These are phyloP conservation scores for Litchi chinensis DNA, from an alignment of 345 rosid genomes.

Conservation along the genomic window DNA sequence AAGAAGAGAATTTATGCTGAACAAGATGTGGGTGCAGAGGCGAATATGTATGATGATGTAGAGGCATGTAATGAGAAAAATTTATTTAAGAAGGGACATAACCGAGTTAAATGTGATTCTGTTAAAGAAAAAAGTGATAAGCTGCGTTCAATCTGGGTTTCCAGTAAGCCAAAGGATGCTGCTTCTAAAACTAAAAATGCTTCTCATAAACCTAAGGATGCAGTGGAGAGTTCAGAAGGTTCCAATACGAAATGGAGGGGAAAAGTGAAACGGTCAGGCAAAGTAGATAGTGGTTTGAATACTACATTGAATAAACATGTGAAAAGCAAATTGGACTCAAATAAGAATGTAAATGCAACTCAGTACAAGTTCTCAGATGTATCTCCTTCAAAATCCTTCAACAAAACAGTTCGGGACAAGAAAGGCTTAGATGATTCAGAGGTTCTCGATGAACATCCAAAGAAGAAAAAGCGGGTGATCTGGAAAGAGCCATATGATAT, in stretches of 20 bases:
- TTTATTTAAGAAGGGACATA: slow-evolving; percentile 23
- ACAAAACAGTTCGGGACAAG: slow-evolving; percentile 31
- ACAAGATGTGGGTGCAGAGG: slow-evolving; percentile 16
- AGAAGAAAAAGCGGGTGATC: slow-evolving; percentile 68
- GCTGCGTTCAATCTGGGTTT: slow-evolving; percentile 60
- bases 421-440: slow-evolving; percentile 32
- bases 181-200: slow-evolving; percentile 29
- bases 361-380: slow-evolving; percentile 23
- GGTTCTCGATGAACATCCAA: slow-evolving; percentile 46
- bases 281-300: slow-evolving; percentile 17
- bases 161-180: slow-evolving; percentile 16
- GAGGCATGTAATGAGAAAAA: slow-evolving; percentile 4
- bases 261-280: slow-evolving; percentile 32
- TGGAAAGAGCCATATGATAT: slow-evolving; percentile 73
- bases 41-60: background rate
- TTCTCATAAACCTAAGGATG: slow-evolving; percentile 36
- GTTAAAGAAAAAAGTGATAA: slow-evolving; percentile 25
- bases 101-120: slow-evolving; percentile 26
- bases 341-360: slow-evolving; percentile 25
- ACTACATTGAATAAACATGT: slow-evolving; percentile 27
- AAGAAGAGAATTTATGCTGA: slow-evolving; percentile 55
- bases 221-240: slow-evolving; percentile 23
- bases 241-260: slow-evolving; percentile 29
- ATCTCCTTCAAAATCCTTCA: slow-evolving; percentile 30
- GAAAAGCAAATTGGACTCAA: slow-evolving; percentile 30